Evolutionary conservation across 148 eudicot genomes (phyloP).

Genomic region (Selenicereus undatus): DNA sequence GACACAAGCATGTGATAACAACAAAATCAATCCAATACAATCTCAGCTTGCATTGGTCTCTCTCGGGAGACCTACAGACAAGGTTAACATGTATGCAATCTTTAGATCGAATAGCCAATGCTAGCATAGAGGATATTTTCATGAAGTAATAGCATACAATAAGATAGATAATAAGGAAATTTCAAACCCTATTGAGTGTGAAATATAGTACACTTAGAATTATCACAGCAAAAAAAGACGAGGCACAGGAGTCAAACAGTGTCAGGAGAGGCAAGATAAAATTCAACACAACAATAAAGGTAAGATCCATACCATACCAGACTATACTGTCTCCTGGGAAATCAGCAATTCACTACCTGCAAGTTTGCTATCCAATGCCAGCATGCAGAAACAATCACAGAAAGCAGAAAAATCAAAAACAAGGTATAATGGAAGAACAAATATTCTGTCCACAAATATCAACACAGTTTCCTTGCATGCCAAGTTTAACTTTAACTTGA

Average conservation of each 20-base stretch:
- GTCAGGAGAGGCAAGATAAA: constrained; percentile 27
- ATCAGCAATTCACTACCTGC: constrained; percentile 33
- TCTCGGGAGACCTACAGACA: no score
- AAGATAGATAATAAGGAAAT: neutral
- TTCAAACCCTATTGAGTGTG: neutral
- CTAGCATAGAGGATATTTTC: no score
- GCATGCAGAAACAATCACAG: constrained; percentile 7
- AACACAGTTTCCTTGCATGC: constrained; percentile 30
- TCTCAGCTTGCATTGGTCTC: no score
- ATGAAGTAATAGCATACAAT: no score
- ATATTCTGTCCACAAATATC: constrained; percentile 2
- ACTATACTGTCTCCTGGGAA: constrained; percentile 31
- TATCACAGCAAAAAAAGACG: neutral
- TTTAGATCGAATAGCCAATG: no score
- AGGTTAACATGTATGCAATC: no score
- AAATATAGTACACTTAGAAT: neutral
- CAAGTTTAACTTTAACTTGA: constrained; percentile 12
- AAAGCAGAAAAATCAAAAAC: neutral
- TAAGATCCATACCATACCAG: constrained; percentile 24
- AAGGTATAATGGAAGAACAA: neutral
- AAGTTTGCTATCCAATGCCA: constrained; percentile 23
- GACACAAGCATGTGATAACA: no score
- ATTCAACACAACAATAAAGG: constrained; percentile 22
- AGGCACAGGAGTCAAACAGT: constrained; percentile 20
- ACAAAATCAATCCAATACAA: no score